Evolutionary conservation across 129 eudicot genomes (phyloP).

Genomic region (Artemisia annua): DNA sequence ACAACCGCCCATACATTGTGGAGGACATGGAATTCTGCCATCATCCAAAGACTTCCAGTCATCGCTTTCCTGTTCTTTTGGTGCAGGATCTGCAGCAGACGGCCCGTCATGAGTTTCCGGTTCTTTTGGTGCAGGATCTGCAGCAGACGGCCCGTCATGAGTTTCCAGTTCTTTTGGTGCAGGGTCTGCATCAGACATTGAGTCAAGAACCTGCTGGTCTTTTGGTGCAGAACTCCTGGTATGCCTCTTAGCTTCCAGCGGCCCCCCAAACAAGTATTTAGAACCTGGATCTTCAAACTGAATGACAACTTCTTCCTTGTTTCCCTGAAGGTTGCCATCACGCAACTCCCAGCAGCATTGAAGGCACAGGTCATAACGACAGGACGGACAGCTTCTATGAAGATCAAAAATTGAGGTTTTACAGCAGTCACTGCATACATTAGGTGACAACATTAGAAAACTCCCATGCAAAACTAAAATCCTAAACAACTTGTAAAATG

Average conservation of each 20-base stretch:
- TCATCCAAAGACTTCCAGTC: constrained; percentile 58
- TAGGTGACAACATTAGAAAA: not conserved
- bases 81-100: not conserved
- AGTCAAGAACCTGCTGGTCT: too few species aligned
- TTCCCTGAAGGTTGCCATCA: constrained; percentile 43
- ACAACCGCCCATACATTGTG: constrained; percentile 55
- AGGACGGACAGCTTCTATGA: constrained; percentile 52
- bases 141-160: constrained; percentile 48
- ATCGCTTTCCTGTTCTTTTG: constrained; percentile 12
- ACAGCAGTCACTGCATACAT: constrained; percentile 59
- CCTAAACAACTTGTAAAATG: not conserved
- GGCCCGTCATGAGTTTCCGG: too few species aligned
- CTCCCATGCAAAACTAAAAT: not conserved
- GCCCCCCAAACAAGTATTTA: constrained; percentile 44
- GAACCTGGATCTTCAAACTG: constrained; percentile 21
- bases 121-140: too few species aligned
- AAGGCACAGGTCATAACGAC: constrained; percentile 63
- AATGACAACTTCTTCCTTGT: constrained; percentile 29
- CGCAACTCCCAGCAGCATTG: constrained; percentile 67
- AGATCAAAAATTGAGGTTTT: constrained; percentile 46
- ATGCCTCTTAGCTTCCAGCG: not conserved
- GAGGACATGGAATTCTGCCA: constrained; percentile 75
- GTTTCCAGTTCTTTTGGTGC: constrained; percentile 3
- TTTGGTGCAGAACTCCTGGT: too few species aligned
- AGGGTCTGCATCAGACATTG: too few species aligned